These are phyloP conservation scores for Persicaria tinctoria DNA, from an alignment of 148 eudicot species.

Conservation along the genomic window DNA sequence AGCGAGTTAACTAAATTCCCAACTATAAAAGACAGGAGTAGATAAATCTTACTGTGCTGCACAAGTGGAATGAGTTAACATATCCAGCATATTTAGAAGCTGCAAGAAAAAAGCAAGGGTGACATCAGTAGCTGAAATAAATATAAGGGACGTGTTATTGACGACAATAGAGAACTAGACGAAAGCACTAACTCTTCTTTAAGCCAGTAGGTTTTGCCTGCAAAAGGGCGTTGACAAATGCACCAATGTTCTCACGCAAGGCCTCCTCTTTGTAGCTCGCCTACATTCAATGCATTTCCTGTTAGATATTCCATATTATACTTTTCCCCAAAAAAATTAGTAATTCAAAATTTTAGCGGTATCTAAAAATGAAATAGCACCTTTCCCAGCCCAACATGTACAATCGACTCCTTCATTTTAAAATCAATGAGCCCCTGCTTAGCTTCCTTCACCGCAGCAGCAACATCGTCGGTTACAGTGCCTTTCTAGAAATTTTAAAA, in stretches of 20 bases:
- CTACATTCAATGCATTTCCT: constrained; percentile 27
- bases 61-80: constrained; percentile 75
- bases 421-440: constrained; percentile 60
- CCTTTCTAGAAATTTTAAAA: constrained; percentile 50
- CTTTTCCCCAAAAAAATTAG: neutral
- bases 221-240: constrained; percentile 89
- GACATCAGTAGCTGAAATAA: neutral
- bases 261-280: constrained; percentile 67
- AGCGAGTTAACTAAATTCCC: neutral
- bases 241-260: constrained; percentile 77
- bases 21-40: neutral
- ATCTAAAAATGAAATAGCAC: constrained; percentile 24
- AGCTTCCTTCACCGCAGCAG: constrained; percentile 70
- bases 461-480: constrained; percentile 69
- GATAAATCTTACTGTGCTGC: constrained; percentile 68
- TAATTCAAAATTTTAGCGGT: neutral
- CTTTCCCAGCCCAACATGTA: constrained; percentile 93
- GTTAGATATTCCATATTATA: neutral
- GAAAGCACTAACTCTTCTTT: constrained; percentile 59
- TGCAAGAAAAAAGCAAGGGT: constrained; percentile 26
- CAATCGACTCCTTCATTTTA: constrained; percentile 82
- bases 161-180: neutral
- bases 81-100: constrained; percentile 96
- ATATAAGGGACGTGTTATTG: neutral
- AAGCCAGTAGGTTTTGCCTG: constrained; percentile 85